Evolutionary conservation across 331 rosid genomes (phyloP), one percentile per base, ranked within the genome.

Genomic region (Quercus lobata): DNA sequence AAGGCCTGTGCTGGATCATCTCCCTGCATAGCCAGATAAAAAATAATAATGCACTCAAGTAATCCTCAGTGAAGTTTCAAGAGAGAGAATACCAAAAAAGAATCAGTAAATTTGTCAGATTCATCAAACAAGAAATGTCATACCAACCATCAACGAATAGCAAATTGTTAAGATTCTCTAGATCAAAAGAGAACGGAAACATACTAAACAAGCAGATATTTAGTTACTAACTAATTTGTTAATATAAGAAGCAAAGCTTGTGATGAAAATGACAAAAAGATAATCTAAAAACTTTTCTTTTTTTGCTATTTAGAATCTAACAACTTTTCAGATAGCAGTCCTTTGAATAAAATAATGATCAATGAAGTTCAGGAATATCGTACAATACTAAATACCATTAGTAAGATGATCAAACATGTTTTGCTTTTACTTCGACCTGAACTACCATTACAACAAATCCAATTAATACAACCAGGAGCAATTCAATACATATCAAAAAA

Each of bases 1-100:
- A 96, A 4, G 93, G 93, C 97, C 98, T 89, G 71, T 96, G 99
- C 85, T 96, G 98, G 84, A 96, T 96, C 99, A 96, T 96, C 93
- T 96, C 99, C 82, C 99, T 96, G 91, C 82, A 79, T 34, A 79
- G 58, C 46, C 75, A 84, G 60, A 87, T 77, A 65, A 78, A 53
- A n/a, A 62, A 57, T 21, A 55, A 66, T 4, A 18, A 66, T 32
- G 49, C 52, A 8, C 52, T 66, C 52, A 19, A 32, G 72, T 66
- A 30, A n/a, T 44, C 49, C 24, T 7, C 5, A 8, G 49, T 2
- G 37, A 29, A 29, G 46, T 30, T 34, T 68, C 72, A 34, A 32
- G 15, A 34, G 24, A 30, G 34, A 30, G 37, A 7, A 16, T 15
- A 17, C 16, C 63, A 18, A 65, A 32, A 65, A 30, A 0, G 71